Percentiles rank a stretch among this genome's conserved stretches.
Evolutionary conservation across 2,329 filamentous ascomycete species (phyloP).

Genomic region (Achaetomium macrosporum): DNA sequence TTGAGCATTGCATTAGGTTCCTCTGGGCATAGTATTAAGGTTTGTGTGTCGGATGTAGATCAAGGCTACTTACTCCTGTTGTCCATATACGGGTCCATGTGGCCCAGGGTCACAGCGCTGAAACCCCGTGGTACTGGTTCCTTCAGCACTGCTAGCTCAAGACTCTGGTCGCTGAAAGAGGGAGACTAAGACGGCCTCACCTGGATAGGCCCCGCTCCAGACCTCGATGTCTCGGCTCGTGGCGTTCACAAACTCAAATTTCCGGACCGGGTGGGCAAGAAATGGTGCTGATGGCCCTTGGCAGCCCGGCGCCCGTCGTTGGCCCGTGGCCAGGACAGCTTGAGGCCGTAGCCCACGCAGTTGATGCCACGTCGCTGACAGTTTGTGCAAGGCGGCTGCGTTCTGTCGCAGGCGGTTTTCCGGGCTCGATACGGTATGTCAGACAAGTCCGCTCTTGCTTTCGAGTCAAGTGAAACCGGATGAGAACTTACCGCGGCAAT

Average conservation of each 20-base stretch:
- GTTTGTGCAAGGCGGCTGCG: neutral
- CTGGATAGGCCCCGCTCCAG: neutral
- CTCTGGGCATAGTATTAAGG: neutral
- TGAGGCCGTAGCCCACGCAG: neutral
- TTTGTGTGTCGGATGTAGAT: neutral
- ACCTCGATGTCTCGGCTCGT: neutral
- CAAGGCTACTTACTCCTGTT: too few relatives aligned
- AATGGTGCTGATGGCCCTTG: neutral
- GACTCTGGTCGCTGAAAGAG: too few relatives aligned
- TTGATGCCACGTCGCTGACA: neutral
- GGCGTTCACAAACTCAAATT: neutral
- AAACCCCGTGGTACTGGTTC: too few relatives aligned
- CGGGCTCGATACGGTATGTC: neutral
- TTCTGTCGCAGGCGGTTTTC: neutral
- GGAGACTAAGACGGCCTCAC: too few relatives aligned
- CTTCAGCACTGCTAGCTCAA: too few relatives aligned
- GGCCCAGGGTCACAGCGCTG: too few relatives aligned
- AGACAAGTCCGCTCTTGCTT: neutral
- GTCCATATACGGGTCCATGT: too few relatives aligned
- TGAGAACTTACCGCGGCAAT: neutral
- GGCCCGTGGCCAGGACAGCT: neutral
- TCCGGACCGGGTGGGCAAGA: neutral
- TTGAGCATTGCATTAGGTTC: neutral
- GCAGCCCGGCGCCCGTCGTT: neutral
- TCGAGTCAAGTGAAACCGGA: neutral